Base-by-base conservation (phyloP, 257 asterid species). In the Solanum chmielewskii region DNA sequence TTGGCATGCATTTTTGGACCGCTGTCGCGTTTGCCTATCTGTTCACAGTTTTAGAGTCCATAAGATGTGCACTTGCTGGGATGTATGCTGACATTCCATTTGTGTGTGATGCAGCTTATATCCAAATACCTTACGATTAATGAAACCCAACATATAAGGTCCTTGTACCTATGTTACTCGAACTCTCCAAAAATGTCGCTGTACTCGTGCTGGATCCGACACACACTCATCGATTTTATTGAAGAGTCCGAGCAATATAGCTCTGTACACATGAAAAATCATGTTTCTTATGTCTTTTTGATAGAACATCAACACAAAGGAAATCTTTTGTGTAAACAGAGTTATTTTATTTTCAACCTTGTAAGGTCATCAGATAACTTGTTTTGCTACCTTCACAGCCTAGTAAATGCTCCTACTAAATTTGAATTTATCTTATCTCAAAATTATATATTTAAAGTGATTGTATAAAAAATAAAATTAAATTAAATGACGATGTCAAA, bases 41-140 rank as follows among this genome's bases (percentile, higher is more conserved):
- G 89, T 95, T 97, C 89, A 97, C 98, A 1, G 98, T 97, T 85
- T 87, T 95, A 90, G 97, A 94, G 92, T 89, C 98, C 91, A 90
- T 96, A 4, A 89, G 97, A 88, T 95, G 97, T 76, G 94, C 98
- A 41, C 95, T 97, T 64, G 89, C 94, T 15, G 99, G 99, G 86
- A 96, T 93, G 96, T 97, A 97, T 87, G 94, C 98, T 37, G 99
- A 97, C 20, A 68, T 97, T 52, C 99, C 99, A 3, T 94, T 95
- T 87, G 95, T 94, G 68, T 93, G 96, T 86, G 99, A 96, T 88
- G 99, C 99, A 3, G 98, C 99, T 16, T 97, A 95, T 71, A 96
- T 97, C 87, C 99, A 96, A 87, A 94, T 96, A 76, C 98, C 98
- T 3, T 95, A 94, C 49, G 97, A 94, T 41, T 95, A 92, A 95